phyloP scores from a whole-genome alignment of 768 basidiomycete species.

The Calocera viscosa region DNA sequence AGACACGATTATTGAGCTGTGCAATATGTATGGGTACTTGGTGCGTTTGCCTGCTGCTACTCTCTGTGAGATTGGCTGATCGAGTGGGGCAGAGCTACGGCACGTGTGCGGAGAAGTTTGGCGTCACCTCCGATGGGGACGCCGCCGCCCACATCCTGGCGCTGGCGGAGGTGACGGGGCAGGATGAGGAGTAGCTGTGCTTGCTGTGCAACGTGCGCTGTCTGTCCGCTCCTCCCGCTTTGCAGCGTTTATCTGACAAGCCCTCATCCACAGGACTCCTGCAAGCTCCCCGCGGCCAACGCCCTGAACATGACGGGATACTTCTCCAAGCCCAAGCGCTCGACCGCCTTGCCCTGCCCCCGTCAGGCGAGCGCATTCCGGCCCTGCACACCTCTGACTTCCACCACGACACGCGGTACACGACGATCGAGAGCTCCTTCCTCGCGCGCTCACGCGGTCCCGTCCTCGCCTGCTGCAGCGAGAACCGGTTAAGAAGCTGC shows the following conservation, averaged over 20 bases:
- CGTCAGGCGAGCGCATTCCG: constrained; percentile 53
- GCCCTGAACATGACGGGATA: constrained; percentile 52
- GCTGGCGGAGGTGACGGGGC: constrained; percentile 13
- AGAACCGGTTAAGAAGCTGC: constrained; percentile 88
- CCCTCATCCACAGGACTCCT: constrained; percentile 19
- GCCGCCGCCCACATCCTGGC: constrained; percentile 13
- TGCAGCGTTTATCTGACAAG: too few species aligned
- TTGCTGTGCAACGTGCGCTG: not conserved
- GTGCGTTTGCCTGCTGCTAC: constrained; percentile 9
- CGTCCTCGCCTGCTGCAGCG: constrained; percentile 89
- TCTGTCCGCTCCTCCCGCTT: not conserved
- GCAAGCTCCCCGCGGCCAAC: constrained; percentile 45
- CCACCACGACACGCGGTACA: constrained; percentile 49
- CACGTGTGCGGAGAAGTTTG: constrained; percentile 14
- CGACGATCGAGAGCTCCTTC: constrained; percentile 64
- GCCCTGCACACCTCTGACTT: constrained; percentile 67
- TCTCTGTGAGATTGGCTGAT: not conserved
- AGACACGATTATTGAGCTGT: constrained; percentile 11
- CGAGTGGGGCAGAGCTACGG: constrained; percentile 10
- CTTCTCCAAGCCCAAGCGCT: constrained; percentile 67
- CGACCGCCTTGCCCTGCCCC: constrained; percentile 40
- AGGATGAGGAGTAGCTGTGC: constrained; percentile 10
- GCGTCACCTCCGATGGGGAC: constrained; percentile 13
- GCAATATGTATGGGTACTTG: constrained; percentile 13
- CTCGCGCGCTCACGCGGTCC: constrained; percentile 65